Percentiles rank a stretch among this genome's conserved stretches.
These are phyloP conservation scores for Flaveria linearis DNA, from an alignment of 129 eudicot species.

Conservation along the genomic window DNA sequence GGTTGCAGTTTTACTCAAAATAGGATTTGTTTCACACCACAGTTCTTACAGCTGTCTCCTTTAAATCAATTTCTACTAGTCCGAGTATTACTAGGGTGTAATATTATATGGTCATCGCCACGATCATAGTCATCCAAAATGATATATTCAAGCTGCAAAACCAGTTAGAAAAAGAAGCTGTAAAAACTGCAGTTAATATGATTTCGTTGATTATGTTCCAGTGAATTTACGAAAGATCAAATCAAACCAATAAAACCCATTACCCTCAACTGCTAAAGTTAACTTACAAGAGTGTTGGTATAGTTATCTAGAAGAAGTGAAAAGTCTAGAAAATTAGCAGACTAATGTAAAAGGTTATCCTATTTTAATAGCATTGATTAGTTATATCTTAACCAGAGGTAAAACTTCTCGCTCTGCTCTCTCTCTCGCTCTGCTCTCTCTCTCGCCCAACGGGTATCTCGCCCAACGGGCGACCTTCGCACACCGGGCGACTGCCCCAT, in stretches of 20 bases:
- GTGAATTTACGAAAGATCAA: neutral
- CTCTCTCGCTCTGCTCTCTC: no score
- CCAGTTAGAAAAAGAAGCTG: conserved; percentile 36
- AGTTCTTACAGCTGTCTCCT: conserved; percentile 53
- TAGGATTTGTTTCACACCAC: conserved; percentile 44
- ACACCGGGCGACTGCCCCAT: no score
- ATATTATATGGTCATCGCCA: conserved; percentile 80
- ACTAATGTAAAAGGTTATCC: no score
- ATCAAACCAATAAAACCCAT: neutral
- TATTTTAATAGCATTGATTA: no score
- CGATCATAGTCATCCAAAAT: conserved; percentile 67
- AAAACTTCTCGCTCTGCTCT: no score
- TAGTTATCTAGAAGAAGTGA: no score
- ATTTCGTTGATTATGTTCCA: neutral
- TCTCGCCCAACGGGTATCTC: no score
- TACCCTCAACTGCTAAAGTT: no score
- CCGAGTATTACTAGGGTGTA: conserved; percentile 41
- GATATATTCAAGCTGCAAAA: conserved; percentile 72
- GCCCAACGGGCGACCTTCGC: no score
- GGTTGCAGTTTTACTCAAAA: conserved; percentile 34
- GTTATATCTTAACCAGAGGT: no score
- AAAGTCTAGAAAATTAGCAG: no score
- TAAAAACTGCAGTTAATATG: neutral
- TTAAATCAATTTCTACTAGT: conserved; percentile 41
- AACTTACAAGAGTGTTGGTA: no score